Evolutionary conservation across 192 early-diverging fungal genomes (phyloP).

Genomic region (Rhizoclosmatium globosum): DNA sequence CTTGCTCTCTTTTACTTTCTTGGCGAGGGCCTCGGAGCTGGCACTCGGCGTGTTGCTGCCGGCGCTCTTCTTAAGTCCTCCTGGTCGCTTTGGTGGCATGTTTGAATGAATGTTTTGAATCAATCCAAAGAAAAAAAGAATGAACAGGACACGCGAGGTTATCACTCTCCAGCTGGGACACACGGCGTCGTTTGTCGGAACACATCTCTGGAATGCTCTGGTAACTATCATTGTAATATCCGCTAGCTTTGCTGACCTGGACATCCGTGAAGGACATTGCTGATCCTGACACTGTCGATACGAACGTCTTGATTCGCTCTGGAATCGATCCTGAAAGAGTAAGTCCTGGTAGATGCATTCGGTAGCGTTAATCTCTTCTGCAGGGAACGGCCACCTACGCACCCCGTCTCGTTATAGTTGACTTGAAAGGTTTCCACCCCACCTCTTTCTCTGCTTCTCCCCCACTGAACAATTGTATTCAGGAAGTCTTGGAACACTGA

Average conservation of each 20-base stretch:
- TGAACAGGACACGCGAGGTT: slow-evolving; percentile 62
- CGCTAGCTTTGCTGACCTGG: not conserved
- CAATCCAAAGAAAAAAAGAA: slow-evolving; percentile 15
- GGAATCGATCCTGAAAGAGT: slow-evolving; percentile 46
- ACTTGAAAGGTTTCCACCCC: slow-evolving; percentile 69
- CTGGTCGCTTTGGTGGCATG: slow-evolving; percentile 33
- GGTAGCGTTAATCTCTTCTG: not conserved
- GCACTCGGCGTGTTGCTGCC: not conserved
- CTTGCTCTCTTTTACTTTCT: not conserved
- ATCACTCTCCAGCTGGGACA: slow-evolving; percentile 94
- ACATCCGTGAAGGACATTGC: slow-evolving; percentile 50
- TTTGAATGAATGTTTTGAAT: not conserved
- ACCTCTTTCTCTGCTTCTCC: slow-evolving; percentile 16
- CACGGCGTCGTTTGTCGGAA: slow-evolving; percentile 84
- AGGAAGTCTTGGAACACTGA: slow-evolving; percentile 20
- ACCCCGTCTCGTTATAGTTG: slow-evolving; percentile 83
- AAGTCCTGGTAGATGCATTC: not conserved
- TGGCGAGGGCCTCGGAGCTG: not conserved
- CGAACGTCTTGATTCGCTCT: slow-evolving; percentile 66
- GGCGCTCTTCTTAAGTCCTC: slow-evolving; percentile 33
- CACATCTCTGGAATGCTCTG: slow-evolving; percentile 94
- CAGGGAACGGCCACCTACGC: slow-evolving; percentile 74
- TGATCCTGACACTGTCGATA: slow-evolving; percentile 56
- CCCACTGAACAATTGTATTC: not conserved
- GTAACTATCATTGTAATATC: slow-evolving; percentile 41